phyloP scores from a whole-genome alignment of 1,284 basidiomycete species.

The Microbotryum silenes-acaulis region DNA sequence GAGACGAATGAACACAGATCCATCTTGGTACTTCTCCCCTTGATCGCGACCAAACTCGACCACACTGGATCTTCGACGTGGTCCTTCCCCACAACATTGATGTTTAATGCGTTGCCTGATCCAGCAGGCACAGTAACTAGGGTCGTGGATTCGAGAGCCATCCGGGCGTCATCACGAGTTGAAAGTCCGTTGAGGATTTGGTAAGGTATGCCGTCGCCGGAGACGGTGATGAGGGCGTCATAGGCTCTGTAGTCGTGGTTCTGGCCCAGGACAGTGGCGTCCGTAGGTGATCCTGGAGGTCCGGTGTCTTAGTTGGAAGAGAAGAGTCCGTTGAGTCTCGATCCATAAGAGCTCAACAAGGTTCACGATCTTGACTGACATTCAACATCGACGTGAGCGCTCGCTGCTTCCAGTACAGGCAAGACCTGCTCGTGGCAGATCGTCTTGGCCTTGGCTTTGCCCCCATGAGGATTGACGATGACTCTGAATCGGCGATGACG shows the following conservation, averaged over 20 bases:
- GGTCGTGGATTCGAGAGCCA: conserved; percentile 62
- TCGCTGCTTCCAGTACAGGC: conserved; percentile 72
- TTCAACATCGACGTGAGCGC: conserved; percentile 57
- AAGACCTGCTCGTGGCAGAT: conserved; percentile 61
- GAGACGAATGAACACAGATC: conserved; percentile 78
- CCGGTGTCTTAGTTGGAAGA: conserved; percentile 56
- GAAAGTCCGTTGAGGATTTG: conserved; percentile 91
- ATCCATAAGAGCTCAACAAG: conserved; percentile 1
- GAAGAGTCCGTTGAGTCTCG: neutral
- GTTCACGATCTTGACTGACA: conserved; percentile 45
- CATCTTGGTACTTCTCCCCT: conserved; percentile 57
- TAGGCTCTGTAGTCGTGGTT: conserved; percentile 54
- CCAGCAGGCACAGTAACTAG: conserved; percentile 83
- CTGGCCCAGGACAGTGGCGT: conserved; percentile 65
- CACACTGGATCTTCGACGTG: conserved; percentile 38
- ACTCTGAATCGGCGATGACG: conserved; percentile 42
- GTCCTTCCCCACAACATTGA: conserved; percentile 8
- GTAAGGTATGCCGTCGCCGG: conserved; percentile 82
- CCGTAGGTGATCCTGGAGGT: conserved; percentile 47
- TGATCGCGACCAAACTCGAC: conserved; percentile 18
- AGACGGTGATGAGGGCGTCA: conserved; percentile 73
- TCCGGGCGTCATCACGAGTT: conserved; percentile 56
- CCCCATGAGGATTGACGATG: conserved; percentile 82
- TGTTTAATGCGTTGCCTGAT: conserved; percentile 67
- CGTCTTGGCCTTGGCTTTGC: conserved; percentile 63